Conservation (phyloP, 2,329 filamentous ascomycete species). For the Akanthomyces lecanii region DNA sequence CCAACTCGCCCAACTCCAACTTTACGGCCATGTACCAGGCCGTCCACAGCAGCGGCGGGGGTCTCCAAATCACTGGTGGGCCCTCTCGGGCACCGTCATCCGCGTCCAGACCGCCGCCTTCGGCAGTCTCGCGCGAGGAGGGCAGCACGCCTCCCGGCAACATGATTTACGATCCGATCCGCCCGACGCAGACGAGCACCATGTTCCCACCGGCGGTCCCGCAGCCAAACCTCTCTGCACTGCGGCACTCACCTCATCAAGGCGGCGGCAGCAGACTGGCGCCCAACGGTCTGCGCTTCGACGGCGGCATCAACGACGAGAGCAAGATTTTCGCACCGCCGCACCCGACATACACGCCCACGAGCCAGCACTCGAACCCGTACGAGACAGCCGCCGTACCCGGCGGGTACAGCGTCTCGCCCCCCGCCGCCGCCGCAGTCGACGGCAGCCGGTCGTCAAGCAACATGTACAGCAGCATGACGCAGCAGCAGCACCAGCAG, state of each 20-base stretch:
- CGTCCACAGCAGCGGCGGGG: slow-evolving; percentile 24
- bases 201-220: slow-evolving; percentile 49
- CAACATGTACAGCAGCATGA: slow-evolving; percentile 28
- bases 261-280: slow-evolving; percentile 23
- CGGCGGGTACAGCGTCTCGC: slow-evolving; percentile 35
- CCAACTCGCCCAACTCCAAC: slow-evolving; percentile 79
- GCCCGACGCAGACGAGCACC: slow-evolving; percentile 46
- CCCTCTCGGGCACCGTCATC: neutral
- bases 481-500: slow-evolving; percentile 17
- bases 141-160: slow-evolving; percentile 51
- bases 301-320: slow-evolving; percentile 28
- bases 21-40: slow-evolving; percentile 74
- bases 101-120: neutral
- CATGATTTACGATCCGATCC: slow-evolving; percentile 58
- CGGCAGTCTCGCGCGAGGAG: slow-evolving; percentile 24
- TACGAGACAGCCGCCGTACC: slow-evolving; percentile 32
- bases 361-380: slow-evolving; percentile 38
- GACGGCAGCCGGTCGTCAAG: slow-evolving; percentile 19
- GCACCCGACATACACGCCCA: slow-evolving; percentile 34
- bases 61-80: neutral
- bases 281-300: slow-evolving; percentile 21
- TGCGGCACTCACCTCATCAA: slow-evolving; percentile 40
- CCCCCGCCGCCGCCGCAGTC: slow-evolving; percentile 29
- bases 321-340: slow-evolving; percentile 30
- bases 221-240: slow-evolving; percentile 45